Percentiles rank a stretch among this genome's conserved stretches.
Evolutionary conservation across 768 basidiomycete genomes (phyloP).

Genomic region (Mycena floridula): DNA sequence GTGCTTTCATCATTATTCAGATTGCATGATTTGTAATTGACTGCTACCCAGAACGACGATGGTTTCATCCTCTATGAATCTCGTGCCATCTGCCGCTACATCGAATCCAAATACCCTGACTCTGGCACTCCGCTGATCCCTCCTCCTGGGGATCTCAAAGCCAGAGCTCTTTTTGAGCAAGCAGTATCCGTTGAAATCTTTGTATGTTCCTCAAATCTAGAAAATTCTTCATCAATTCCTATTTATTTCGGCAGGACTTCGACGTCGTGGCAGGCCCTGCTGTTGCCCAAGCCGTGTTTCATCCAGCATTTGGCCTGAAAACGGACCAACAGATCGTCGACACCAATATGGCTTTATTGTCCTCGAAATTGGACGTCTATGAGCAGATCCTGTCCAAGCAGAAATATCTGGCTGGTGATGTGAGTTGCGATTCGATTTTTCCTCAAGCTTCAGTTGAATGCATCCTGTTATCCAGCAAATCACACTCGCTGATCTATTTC

Average conservation of each 20-base stretch:
- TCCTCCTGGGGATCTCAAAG: conserved; percentile 19
- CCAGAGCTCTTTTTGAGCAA: conserved; percentile 43
- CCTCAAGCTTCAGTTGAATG: not conserved
- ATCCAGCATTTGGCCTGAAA: too few relatives aligned
- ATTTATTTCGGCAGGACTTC: too few relatives aligned
- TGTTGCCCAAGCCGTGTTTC: too few relatives aligned
- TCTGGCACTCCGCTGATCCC: conserved; percentile 51
- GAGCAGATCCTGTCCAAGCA: conserved; percentile 47
- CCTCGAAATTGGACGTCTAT: conserved; percentile 45
- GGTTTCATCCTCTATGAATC: conserved; percentile 62
- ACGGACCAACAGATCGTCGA: conserved; percentile 24
- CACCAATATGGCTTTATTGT: conserved; percentile 19
- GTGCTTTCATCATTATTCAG: not conserved
- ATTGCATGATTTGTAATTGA: not conserved
- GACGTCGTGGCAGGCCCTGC: too few relatives aligned
- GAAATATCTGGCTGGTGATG: conserved; percentile 52
- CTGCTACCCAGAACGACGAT: conserved; percentile 42
- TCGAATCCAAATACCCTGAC: conserved; percentile 46
- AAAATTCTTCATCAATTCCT: too few relatives aligned
- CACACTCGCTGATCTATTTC: conserved; percentile 48
- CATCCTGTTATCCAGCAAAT: conserved; percentile 15
- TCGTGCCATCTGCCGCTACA: conserved; percentile 56
- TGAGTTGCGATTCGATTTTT: conserved; percentile 17
- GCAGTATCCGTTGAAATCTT: conserved; percentile 43
- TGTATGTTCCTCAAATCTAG: too few relatives aligned